Evolutionary conservation across 2,329 filamentous ascomycete genomes (phyloP).

Genomic region (Pseudogymnoascus sp.): DNA sequence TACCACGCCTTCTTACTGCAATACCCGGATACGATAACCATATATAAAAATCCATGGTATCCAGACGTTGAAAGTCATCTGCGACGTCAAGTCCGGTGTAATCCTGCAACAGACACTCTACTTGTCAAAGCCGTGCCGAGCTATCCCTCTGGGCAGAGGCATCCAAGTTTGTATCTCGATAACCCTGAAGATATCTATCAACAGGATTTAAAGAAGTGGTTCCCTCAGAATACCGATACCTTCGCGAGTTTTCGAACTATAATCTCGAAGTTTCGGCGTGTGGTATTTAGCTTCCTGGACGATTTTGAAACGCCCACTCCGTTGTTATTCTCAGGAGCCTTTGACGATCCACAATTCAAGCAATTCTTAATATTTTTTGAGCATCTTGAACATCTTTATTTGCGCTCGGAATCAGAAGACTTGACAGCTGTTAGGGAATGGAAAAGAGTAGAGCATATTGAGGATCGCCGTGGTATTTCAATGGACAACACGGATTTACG

Average conservation of each 20-base stretch:
- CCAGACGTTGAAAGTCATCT: constrained; percentile 9
- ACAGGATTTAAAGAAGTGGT: constrained; percentile 10
- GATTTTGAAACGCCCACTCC: constrained; percentile 7
- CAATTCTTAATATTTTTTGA: constrained; percentile 13
- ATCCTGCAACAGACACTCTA: constrained; percentile 12
- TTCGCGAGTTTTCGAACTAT: constrained; percentile 10
- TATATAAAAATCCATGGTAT: constrained; percentile 10
- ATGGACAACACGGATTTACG: constrained; percentile 9
- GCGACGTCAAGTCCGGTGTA: constrained; percentile 12
- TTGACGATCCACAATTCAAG: constrained; percentile 9
- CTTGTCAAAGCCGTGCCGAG: constrained; percentile 9
- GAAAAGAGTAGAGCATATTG: constrained; percentile 11
- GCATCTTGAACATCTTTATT: constrained; percentile 10
- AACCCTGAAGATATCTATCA: constrained; percentile 10
- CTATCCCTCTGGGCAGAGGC: constrained; percentile 10
- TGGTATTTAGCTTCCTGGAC: constrained; percentile 10
- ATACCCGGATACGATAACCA: constrained; percentile 11
- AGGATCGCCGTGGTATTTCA: constrained; percentile 6
- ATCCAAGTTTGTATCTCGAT: constrained; percentile 10
- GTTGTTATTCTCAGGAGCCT: constrained; percentile 1
- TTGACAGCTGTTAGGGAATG: constrained; percentile 9
- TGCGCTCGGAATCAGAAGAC: constrained; percentile 8
- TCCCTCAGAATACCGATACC: constrained; percentile 11
- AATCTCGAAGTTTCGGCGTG: constrained; percentile 10
- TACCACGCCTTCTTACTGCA: constrained; percentile 9